Conservation (phyloP, 176 grass and related monocot genomes). For the Thalia dealbata region DNA sequence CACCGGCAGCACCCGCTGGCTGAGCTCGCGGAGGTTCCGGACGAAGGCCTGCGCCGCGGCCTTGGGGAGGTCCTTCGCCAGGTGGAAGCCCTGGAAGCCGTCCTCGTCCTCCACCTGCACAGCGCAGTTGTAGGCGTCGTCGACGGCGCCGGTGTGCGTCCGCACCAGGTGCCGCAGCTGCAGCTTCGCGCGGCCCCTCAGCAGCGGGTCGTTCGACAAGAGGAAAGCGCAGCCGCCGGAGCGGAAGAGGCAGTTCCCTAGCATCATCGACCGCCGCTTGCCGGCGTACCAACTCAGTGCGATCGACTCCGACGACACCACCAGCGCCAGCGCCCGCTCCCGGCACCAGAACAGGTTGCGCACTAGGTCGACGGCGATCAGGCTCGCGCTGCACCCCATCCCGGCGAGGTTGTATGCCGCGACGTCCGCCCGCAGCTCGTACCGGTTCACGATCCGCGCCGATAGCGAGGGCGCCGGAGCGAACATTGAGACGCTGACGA, state of each 20-base stretch:
- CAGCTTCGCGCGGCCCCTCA: slow-evolving; percentile 33
- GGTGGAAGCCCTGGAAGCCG: slow-evolving; percentile 49
- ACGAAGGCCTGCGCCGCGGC: slow-evolving; percentile 54
- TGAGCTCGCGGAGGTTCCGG: slow-evolving; percentile 60
- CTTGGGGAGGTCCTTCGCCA: slow-evolving; percentile 64
- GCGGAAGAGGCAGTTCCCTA: slow-evolving; percentile 92
- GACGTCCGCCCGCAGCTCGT: slow-evolving; percentile 53
- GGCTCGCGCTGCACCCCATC: slow-evolving; percentile 84
- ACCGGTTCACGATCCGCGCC: slow-evolving; percentile 43
- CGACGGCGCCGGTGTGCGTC: slow-evolving; percentile 62
- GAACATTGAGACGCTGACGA: slow-evolving; percentile 94
- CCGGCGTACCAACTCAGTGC: slow-evolving; percentile 87
- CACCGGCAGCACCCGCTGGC: neutral
- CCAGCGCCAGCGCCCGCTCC: slow-evolving; percentile 42
- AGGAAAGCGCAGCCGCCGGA: slow-evolving; percentile 89
- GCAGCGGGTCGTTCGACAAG: slow-evolving; percentile 43
- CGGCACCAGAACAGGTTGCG: slow-evolving; percentile 54
- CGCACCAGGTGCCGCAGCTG: slow-evolving; percentile 56
- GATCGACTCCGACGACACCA: slow-evolving; percentile 80
- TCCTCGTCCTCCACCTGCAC: slow-evolving; percentile 69
- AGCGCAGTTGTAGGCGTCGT: slow-evolving; percentile 75
- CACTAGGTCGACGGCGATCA: slow-evolving; percentile 76
- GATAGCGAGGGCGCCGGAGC: slow-evolving; percentile 70
- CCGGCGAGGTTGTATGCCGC: slow-evolving; percentile 71
- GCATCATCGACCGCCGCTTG: slow-evolving; percentile 67